Evolutionary conservation across 1,284 basidiomycete genomes (phyloP).

Genomic region (Xerocomus nothofagi): DNA sequence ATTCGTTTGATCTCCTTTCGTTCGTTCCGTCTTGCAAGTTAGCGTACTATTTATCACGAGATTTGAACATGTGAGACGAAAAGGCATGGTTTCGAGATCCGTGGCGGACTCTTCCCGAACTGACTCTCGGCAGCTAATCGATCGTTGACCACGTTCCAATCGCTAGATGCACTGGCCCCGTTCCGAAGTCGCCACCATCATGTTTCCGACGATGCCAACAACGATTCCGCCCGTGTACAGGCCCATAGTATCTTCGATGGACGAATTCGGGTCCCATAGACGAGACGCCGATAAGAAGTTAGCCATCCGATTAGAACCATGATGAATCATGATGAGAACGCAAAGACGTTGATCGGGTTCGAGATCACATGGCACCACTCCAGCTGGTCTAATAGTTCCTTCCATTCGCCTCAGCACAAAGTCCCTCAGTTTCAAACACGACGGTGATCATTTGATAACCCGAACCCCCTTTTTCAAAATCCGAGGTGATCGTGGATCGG

Average conservation of each 20-base stretch:
- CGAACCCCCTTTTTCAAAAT: slow-evolving; percentile 10
- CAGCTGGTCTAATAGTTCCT: neutral
- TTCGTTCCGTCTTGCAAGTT: neutral
- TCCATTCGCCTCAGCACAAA: slow-evolving; percentile 5
- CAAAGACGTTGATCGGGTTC: slow-evolving; percentile 6
- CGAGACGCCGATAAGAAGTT: slow-evolving; percentile 4
- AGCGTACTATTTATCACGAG: slow-evolving; percentile 1
- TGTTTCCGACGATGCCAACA: neutral
- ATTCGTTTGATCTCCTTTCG: neutral
- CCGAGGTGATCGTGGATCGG: slow-evolving; percentile 34
- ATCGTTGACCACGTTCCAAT: neutral
- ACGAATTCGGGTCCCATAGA: neutral
- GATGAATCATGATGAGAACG: slow-evolving; percentile 16
- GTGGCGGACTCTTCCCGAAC: neutral
- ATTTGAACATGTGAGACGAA: slow-evolving; percentile 17
- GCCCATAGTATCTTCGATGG: slow-evolving; percentile 4
- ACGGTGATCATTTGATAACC: slow-evolving; percentile 20
- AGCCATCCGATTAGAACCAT: neutral
- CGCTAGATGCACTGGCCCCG: neutral
- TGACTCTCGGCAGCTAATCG: neutral
- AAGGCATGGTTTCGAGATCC: neutral
- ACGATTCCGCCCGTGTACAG: slow-evolving; percentile 5
- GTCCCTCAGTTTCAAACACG: neutral
- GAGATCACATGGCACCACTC: neutral
- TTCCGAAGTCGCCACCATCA: neutral